Base-by-base conservation (phyloP, 202 grass and related monocot genomes). In the Saccharum hybrid region DNA sequence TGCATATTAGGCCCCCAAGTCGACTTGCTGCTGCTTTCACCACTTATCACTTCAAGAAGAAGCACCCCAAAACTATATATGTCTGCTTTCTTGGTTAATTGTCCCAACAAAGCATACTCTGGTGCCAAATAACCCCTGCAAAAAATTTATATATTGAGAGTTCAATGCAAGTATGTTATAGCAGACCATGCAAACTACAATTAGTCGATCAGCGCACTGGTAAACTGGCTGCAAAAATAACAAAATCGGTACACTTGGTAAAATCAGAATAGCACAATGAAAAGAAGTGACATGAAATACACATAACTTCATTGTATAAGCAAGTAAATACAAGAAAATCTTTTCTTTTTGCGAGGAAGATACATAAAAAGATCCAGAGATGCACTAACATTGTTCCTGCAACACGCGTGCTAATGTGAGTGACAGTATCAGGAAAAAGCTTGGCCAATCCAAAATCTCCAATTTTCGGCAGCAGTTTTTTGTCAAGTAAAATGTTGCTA, bases 31-130 rank as follows among this genome's bases (percentile, higher is more conserved):
- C 90, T 89, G 37, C 87, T 82, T 86, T 84, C 13, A 62, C 87
- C 87, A 26, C 90, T 92, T 81, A 92, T 59, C 10, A 92, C 74
- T 87, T 92, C 87, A 51, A 92, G 90, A 77, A 89, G 30, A 56
- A 92, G 87, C 43, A 89, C 90, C 56, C 90, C 90, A 36, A 92
- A 92, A 83, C 90, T 90, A 78, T 92, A 92, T 84, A 92, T 87
- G 60, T 92, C 90, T 71, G 90, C 90, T 84, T 92, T 92, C 84
- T 90, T 92, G 22, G 90, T 92, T 71, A 92, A 87, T 51, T 92
- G 90, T 66, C 90, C 90, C 60, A 89, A 84, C 63, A 92, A 84
- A 2, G 90, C 90, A 87, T 92, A 92, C 31, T 92, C 90, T 68
- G 90, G 87, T 19, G 90, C 90, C 57, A 92, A 87, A 79, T 92